Percentiles rank a stretch among this genome's conserved stretches.
phyloP scores from a whole-genome alignment of 2,329 filamentous ascomycete genomes.

The Chaetothyriales sp. region DNA sequence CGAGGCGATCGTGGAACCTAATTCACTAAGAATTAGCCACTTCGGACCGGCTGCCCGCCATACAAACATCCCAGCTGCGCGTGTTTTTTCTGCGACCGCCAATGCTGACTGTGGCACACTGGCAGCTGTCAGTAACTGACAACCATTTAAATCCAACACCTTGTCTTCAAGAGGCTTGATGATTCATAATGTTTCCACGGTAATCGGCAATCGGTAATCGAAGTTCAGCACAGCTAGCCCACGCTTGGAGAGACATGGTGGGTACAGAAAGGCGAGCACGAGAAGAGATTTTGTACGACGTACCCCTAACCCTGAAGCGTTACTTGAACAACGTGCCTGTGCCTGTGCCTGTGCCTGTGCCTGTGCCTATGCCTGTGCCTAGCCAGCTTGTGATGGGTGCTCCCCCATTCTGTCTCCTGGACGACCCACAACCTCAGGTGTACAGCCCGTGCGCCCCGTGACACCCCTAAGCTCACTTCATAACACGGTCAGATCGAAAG shows the following conservation, averaged over 20 bases:
- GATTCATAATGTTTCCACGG: background rate
- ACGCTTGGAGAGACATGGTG: too few species aligned
- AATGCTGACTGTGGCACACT: background rate
- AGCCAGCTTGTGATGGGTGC: too few species aligned
- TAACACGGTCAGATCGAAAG: slow-evolving; percentile 34
- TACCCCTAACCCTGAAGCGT: too few species aligned
- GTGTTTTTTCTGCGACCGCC: background rate
- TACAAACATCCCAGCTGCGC: background rate
- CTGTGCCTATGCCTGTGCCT: too few species aligned
- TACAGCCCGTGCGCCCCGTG: background rate
- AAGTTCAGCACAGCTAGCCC: background rate
- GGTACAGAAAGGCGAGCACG: too few species aligned
- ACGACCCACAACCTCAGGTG: too few species aligned
- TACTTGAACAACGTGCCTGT: too few species aligned
- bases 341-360: too few species aligned
- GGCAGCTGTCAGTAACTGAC: background rate
- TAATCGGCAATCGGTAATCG: background rate
- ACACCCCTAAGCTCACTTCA: slow-evolving; percentile 18
- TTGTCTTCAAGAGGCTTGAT: background rate
- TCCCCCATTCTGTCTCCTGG: too few species aligned
- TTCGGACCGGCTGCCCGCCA: background rate
- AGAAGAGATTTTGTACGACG: too few species aligned
- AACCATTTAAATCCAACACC: too few species aligned
- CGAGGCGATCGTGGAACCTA: background rate
- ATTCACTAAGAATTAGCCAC: background rate